Percentiles rank a stretch among this genome's conserved stretches.
phyloP scores from a whole-genome alignment of 495 filamentous ascomycete species.

The Penicillium coprophilum region DNA sequence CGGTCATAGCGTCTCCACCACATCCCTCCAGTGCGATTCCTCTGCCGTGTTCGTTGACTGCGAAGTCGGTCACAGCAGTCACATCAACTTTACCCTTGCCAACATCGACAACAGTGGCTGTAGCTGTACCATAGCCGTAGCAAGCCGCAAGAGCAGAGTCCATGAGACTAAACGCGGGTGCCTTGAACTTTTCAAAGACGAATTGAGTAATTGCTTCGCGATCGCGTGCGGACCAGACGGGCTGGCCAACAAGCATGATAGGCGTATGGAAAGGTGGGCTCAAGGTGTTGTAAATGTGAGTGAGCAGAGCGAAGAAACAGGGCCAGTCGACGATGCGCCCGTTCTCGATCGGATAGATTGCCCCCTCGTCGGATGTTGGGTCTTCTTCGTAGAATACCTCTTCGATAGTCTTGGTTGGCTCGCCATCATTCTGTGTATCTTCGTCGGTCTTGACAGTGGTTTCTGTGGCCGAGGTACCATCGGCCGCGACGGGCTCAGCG shows the following conservation, averaged over 20 bases:
- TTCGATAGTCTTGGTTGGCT: constrained; percentile 32
- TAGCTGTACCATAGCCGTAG: constrained; percentile 76
- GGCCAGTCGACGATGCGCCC: constrained; percentile 87
- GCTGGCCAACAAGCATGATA: constrained; percentile 81
- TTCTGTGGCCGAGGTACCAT: constrained; percentile 15
- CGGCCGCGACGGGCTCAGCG: constrained; percentile 19
- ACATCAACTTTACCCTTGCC: constrained; percentile 89
- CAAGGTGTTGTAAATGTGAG: constrained; percentile 80
- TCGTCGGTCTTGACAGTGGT: constrained; percentile 17
- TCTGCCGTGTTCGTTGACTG: constrained; percentile 60
- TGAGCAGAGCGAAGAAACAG: constrained; percentile 87
- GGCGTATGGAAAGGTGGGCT: constrained; percentile 92
- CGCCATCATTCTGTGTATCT: constrained; percentile 20
- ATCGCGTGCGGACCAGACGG: constrained; percentile 81
- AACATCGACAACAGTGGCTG: constrained; percentile 82
- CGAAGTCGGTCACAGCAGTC: constrained; percentile 78
- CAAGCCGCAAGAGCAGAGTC: constrained; percentile 79
- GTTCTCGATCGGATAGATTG: constrained; percentile 79
- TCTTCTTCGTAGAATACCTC: constrained; percentile 80
- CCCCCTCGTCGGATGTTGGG: constrained; percentile 79
- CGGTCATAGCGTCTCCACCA: constrained; percentile 89
- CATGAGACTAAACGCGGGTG: constrained; percentile 82
- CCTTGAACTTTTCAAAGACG: constrained; percentile 95
- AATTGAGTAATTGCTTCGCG: constrained; percentile 83
- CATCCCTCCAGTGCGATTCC: constrained; percentile 63